Evolutionary conservation across 2,329 filamentous ascomycete species (phyloP), one percentile per base, ranked within the genome.

Genomic region (Hypoxylon sp.): DNA sequence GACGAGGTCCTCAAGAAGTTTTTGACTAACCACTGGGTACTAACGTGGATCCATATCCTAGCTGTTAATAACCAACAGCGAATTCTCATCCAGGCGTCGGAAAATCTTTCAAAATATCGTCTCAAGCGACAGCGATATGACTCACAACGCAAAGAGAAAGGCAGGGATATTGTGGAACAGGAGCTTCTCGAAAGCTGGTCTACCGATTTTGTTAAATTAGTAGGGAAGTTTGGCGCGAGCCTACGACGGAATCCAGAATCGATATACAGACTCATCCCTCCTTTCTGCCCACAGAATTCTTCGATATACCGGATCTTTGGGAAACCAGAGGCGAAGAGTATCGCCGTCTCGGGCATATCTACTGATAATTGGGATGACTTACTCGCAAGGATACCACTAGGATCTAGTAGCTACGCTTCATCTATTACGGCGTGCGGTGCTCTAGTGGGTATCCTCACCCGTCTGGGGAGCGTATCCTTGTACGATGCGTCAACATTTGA

Each of bases 241-340:
- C 57, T 82, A 10, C 33, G 61, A 0, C 40, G 56, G 33, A 63
- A 74, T 6, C 80, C 81, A 0, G 68, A 76, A 5, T 62, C 77
- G 0, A 82, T 83, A 35, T 79, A 81, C 64, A 78, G 79, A 48
- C 66, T 75, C 2, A 78, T 83, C 7, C 79, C 81, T 1, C 79
- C 80, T 1, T 78, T 84, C 44, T 83, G 81, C 65, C 81, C 82
- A 0, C 37, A 58, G 6, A 70, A 73, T 20, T 82, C 82, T 6
- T 69, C 75, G 2, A 78, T 82, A 2, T 76, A 78, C 59, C 71
- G 76, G 51, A 72, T 76, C 8, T 82, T 82, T 63, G 73, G 74
- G 0, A 61, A 72, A 48, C 40, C 30, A 17, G 73, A 76, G 33
- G 30, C n/a, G 2, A 65, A 50, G n/a, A 51, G n/a, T 1, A 54